A percentile compares a stretch with the other conserved stretches of the same genome.
phyloP scores from a whole-genome alignment of 768 basidiomycete genomes.

The Russula lepida region DNA sequence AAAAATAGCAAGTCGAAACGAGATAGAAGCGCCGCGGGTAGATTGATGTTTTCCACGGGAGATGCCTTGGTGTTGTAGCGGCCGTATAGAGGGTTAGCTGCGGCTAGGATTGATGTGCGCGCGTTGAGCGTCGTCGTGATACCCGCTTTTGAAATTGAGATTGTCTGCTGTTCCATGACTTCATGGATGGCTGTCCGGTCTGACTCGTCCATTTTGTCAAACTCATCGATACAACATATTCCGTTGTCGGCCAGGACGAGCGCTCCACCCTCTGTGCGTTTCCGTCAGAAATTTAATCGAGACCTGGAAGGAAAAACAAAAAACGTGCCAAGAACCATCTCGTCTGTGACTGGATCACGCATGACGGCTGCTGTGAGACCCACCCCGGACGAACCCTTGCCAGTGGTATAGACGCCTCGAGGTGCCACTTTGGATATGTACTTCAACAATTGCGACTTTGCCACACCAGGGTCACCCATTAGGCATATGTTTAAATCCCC shows the following conservation, averaged over 20 bases:
- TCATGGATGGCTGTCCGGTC: conserved; percentile 98
- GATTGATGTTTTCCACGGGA: conserved; percentile 97
- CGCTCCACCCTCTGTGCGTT: conserved; percentile 86
- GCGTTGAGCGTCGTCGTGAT: conserved; percentile 98
- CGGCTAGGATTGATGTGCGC: conserved; percentile 93
- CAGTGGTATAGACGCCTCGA: conserved; percentile 95
- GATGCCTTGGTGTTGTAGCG: conserved; percentile 98
- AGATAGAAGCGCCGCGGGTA: conserved; percentile 92
- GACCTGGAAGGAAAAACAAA: neutral
- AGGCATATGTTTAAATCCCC: conserved; percentile 96
- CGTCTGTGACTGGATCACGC: conserved; percentile 98
- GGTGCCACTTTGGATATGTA: conserved; percentile 99
- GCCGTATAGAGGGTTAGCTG: conserved; percentile 95
- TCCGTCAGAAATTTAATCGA: conserved; percentile 2
- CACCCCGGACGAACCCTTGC: conserved; percentile 96
- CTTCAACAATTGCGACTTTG: conserved; percentile 94
- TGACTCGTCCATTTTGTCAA: conserved; percentile 99
- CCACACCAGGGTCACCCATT: conserved; percentile 99
- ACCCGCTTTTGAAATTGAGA: conserved; percentile 98
- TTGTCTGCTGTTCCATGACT: conserved; percentile 99
- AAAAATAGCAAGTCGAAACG: conserved; percentile 96
- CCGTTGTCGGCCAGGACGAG: conserved; percentile 98
- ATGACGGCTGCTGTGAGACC: conserved; percentile 98
- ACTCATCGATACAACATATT: conserved; percentile 99
- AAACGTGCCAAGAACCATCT: conserved; percentile 91